Conservation (phyloP, 306 rosid genomes). For the Vachellia pachyceras region DNA sequence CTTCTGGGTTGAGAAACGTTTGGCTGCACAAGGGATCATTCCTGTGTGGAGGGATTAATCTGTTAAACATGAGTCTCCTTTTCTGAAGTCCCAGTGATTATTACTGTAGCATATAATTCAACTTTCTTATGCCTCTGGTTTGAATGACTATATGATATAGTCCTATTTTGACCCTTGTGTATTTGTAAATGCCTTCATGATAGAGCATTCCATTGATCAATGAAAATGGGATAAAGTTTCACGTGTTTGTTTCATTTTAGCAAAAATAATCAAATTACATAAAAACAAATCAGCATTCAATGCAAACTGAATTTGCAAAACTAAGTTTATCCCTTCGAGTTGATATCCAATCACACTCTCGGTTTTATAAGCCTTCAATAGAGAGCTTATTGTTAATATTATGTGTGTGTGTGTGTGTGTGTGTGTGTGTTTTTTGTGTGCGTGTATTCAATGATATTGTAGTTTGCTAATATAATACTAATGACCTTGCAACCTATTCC, state of each 20-base stretch:
- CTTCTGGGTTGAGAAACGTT: conserved; percentile 95
- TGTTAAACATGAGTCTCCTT: conserved; percentile 15
- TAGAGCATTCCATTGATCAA: conserved; percentile 15
- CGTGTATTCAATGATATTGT: too few species aligned
- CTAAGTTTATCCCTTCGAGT: not conserved
- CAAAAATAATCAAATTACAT: too few species aligned
- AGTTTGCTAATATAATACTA: too few species aligned
- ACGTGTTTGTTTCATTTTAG: not conserved
- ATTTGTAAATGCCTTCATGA: conserved; percentile 27
- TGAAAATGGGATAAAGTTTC: not conserved
- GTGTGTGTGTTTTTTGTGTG: too few species aligned
- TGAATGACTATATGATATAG: conserved; percentile 32
- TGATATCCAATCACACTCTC: not conserved
- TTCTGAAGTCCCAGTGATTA: conserved; percentile 36
- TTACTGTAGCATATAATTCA: conserved; percentile 43
- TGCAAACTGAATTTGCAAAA: not conserved
- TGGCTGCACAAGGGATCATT: conserved; percentile 97
- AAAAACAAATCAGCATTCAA: not conserved
- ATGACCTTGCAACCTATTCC: too few species aligned
- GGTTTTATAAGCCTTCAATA: too few species aligned
- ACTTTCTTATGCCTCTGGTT: conserved; percentile 32
- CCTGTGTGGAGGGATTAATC: conserved; percentile 84
- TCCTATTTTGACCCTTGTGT: conserved; percentile 11
- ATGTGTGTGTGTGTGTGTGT: too few species aligned
- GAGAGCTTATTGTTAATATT: not conserved